phyloP scores from a whole-genome alignment of 371 early-diverging fungal species.

The Coemansia sp. region DNA sequence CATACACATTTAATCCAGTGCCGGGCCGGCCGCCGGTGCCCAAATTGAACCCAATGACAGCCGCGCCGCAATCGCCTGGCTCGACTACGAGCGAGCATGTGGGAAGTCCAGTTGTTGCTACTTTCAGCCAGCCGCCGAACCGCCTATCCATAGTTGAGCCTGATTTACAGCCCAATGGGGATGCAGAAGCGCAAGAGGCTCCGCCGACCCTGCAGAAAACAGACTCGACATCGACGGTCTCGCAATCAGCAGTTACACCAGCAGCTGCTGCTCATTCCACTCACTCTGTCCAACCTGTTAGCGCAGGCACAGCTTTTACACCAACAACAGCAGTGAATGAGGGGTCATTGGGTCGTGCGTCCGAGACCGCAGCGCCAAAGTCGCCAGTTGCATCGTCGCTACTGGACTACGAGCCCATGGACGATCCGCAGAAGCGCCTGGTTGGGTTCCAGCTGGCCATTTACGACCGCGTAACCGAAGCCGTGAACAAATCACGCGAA shows the following conservation, averaged over 20 bases:
- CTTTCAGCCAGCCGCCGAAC: not conserved
- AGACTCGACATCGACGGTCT: conserved; percentile 1
- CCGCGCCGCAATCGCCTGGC: not conserved
- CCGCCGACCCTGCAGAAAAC: not conserved
- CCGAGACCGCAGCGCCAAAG: not conserved
- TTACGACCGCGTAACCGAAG: conserved; percentile 55
- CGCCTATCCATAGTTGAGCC: not conserved
- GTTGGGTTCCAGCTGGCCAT: conserved; percentile 58
- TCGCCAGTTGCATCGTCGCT: conserved; percentile 36
- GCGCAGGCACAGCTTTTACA: not conserved
- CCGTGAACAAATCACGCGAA: conserved; percentile 53
- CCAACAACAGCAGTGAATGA: conserved; percentile 7
- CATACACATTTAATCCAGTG: conserved; percentile 41
- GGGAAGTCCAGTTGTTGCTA: not conserved
- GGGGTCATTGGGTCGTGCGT: not conserved
- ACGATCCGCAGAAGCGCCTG: conserved; percentile 51
- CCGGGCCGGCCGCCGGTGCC: conserved; percentile 46
- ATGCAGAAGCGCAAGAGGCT: not conserved
- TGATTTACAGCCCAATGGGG: not conserved
- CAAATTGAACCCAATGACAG: conserved; percentile 3
- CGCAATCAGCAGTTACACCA: not conserved
- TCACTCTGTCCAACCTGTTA: not conserved
- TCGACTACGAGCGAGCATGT: not conserved
- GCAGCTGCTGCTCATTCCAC: not conserved
- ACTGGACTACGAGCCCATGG: conserved; percentile 48